These are phyloP conservation scores for Microascus cirrosus DNA, from an alignment of 2,329 filamentous ascomycete genomes.

Conservation along the genomic window DNA sequence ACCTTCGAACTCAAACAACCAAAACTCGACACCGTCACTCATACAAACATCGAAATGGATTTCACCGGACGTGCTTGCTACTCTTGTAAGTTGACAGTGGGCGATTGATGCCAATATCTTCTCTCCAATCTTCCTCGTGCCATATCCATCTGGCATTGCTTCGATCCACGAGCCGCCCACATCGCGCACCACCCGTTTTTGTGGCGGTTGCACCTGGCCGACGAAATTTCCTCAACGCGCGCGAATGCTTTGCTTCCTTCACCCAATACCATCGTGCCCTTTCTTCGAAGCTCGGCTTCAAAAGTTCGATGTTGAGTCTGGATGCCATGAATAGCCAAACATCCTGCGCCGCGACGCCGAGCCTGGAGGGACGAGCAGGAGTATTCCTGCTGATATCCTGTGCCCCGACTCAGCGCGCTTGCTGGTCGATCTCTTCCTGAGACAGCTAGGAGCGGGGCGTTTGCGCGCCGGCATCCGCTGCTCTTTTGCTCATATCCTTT, in stretches of 20 bases:
- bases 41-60: constrained; percentile 26
- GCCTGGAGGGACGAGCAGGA: background rate
- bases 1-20: background rate
- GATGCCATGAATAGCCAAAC: background rate
- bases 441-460: background rate
- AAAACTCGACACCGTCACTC: background rate
- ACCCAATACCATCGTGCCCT: background rate
- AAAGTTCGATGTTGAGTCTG: background rate
- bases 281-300: background rate
- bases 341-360: background rate
- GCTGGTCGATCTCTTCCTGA: background rate
- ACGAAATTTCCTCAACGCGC: background rate
- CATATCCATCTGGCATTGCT: background rate
- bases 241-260: background rate
- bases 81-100: constrained; percentile 29
- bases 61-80: constrained; percentile 36
- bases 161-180: background rate
- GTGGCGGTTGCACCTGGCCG: background rate
- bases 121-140: background rate
- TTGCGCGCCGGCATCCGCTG: background rate
- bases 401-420: background rate
- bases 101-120: background rate
- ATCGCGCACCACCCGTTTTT: background rate
- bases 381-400: background rate
- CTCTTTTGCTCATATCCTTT: background rate